Conservation (phyloP, 2,329 filamentous ascomycete species). For the Xenosphaeropsis pyriputrescens region DNA sequence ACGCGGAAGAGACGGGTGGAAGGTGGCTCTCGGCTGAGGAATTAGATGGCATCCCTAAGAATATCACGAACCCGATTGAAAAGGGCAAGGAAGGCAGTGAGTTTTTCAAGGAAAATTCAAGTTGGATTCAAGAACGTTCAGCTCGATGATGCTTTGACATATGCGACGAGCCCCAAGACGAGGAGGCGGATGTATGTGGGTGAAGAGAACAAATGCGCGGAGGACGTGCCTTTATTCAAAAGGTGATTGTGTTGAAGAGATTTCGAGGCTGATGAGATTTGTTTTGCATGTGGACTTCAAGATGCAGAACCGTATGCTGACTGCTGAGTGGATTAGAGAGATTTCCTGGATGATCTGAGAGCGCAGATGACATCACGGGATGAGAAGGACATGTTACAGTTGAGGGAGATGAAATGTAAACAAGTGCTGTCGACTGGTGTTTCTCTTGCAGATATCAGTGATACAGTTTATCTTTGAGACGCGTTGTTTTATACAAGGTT, state of each 20-base stretch:
- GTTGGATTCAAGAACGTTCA: constrained; percentile 34
- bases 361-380: constrained; percentile 53
- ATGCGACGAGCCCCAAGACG: constrained; percentile 27
- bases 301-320: constrained; percentile 80
- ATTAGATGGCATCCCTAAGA: constrained; percentile 30
- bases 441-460: constrained; percentile 36
- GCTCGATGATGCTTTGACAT: constrained; percentile 28
- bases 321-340: constrained; percentile 51
- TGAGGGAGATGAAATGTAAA: constrained; percentile 61
- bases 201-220: constrained; percentile 29
- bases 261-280: constrained; percentile 63
- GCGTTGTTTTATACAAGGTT: constrained; percentile 66
- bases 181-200: constrained; percentile 22
- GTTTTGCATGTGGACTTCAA: constrained; percentile 60
- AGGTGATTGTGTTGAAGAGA: constrained; percentile 60
- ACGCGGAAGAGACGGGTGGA: constrained; percentile 24
- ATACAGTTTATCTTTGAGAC: constrained; percentile 72
- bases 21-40: constrained; percentile 33
- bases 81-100: constrained; percentile 26
- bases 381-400: constrained; percentile 50
- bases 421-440: constrained; percentile 43
- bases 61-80: constrained; percentile 28
- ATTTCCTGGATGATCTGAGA: constrained; percentile 61
- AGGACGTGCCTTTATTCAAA: constrained; percentile 59
- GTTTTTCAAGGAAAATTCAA: constrained; percentile 29